A percentile compares a stretch with the other conserved stretches of the same genome.
phyloP scores from a whole-genome alignment of 2,329 filamentous ascomycete genomes.

The Fusarium sp. region DNA sequence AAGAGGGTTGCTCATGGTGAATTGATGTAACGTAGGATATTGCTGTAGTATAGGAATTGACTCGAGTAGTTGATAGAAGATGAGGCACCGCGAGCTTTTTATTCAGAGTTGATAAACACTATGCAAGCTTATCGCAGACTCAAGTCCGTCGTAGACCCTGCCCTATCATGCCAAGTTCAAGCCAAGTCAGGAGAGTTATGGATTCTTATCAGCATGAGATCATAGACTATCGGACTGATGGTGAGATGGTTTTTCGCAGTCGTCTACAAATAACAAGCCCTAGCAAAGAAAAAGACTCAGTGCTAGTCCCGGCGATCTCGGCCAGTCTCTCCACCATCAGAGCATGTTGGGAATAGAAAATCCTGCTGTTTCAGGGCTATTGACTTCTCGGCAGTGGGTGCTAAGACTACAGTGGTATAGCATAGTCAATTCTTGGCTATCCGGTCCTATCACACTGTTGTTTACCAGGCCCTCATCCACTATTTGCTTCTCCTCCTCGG shows the following conservation, averaged over 20 bases:
- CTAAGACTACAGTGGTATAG: neutral
- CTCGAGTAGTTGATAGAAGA: accelerated
- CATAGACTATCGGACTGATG: neutral
- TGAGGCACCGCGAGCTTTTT: neutral
- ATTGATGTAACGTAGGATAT: too few species aligned
- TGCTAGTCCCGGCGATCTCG: neutral
- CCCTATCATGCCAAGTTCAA: neutral
- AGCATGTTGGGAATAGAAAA: neutral
- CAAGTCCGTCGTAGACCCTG: neutral
- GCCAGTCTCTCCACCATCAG: neutral
- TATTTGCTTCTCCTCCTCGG: neutral
- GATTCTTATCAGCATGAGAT: neutral
- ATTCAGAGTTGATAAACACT: neutral
- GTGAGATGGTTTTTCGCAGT: neutral
- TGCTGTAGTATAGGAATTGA: neutral
- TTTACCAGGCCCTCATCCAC: neutral
- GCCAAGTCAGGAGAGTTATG: conserved; percentile 4
- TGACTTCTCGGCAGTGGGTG: neutral
- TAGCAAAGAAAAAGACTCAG: neutral
- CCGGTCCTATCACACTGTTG: neutral
- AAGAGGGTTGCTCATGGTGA: conserved; percentile 30
- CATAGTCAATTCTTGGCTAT: neutral
- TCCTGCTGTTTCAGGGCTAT: neutral
- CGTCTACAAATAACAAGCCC: too few species aligned
- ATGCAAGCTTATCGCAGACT: neutral